Base-by-base conservation (phyloP, 2,329 filamentous ascomycete genomes). In the Geosmithia morbida region DNA sequence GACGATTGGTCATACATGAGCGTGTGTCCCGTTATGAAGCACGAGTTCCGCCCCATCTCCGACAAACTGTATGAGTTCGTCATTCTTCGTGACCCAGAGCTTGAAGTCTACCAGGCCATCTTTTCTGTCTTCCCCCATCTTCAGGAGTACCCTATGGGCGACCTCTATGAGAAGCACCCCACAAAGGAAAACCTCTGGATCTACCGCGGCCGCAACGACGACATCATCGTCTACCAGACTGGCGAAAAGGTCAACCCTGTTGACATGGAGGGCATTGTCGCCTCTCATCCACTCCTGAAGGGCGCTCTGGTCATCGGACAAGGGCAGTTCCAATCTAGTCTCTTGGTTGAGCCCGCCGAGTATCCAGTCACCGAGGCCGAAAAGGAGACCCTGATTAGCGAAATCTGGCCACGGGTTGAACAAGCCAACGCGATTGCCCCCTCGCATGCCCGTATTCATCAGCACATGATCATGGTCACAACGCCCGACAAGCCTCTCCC, bases 371-470 rank as follows among this genome's bases (percentile, higher is more conserved):
- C 50, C 1, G 49, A 56, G 7, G 52, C 50, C 4, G 56, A 53
- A 6, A 40, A 33, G 7, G 33, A 53, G n/a, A 46, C 53, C 1
- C 52, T 74, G 1, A 54, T 74, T 16, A 66, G 69, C 1, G 56
- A 53, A 1, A 51, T 74, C 2, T 74, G 69, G 71, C 64, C 67
- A 0, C 39, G 58, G 2, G 59, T 74, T 2, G 61, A 66, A 20
- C 51, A 61, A 8, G 66, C 63, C 2, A 74, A 74, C 53, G 57
- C 62, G 39, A 57, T 61, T 37, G 66, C 66, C 0, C 67, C 69
- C 0, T 62, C 68, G 0, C 69, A 74, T 46, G 71, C 68, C 2
- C 68, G 65, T 29, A 68, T 75, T 22, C 58, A 57, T 2, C 61
- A 62, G 1, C 55, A 66, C 10, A 58, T 70, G 39, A 55, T 74